Percentiles rank a stretch among this genome's conserved stretches.
phyloP scores from a whole-genome alignment of 768 basidiomycete species.

The Lentinula sp. region DNA sequence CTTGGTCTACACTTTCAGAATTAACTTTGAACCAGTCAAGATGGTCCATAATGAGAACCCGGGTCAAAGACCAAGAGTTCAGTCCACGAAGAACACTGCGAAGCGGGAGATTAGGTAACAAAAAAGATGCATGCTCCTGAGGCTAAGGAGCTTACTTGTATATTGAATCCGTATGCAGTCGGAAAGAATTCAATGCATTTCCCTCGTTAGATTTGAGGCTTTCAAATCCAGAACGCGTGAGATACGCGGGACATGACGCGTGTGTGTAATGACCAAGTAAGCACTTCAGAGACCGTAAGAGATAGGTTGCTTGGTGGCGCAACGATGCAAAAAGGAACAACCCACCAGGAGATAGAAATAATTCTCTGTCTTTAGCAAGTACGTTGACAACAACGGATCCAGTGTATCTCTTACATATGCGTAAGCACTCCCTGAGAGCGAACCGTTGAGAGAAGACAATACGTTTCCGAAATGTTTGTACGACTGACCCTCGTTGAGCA shows the following conservation, averaged over 20 bases:
- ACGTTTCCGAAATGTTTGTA: not conserved
- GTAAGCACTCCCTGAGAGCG: constrained; percentile 20
- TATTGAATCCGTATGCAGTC: constrained; percentile 69
- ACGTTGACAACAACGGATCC: constrained; percentile 39
- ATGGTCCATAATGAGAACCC: constrained; percentile 68
- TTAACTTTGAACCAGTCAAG: constrained; percentile 54
- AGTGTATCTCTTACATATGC: constrained; percentile 48
- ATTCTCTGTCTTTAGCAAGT: constrained; percentile 54
- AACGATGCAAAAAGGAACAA: constrained; percentile 6
- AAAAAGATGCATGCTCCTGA: not conserved
- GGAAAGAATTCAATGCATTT: constrained; percentile 44
- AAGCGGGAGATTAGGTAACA: not conserved
- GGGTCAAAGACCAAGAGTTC: constrained; percentile 39
- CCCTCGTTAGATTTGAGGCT: constrained; percentile 42
- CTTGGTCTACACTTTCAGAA: constrained; percentile 40
- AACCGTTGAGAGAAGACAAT: not conserved
- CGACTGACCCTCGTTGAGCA: constrained; percentile 42
- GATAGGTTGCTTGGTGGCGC: not conserved
- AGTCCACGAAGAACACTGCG: constrained; percentile 27
- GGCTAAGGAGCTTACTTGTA: constrained; percentile 39
- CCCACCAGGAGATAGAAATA: constrained; percentile 59
- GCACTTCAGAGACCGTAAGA: constrained; percentile 9
- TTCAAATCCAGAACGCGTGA: constrained; percentile 56
- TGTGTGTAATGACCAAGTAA: constrained; percentile 51
- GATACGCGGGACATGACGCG: constrained; percentile 56